Base-by-base conservation (phyloP, 1,284 basidiomycete genomes). In the Apiotrichum akiyoshidainum region DNA sequence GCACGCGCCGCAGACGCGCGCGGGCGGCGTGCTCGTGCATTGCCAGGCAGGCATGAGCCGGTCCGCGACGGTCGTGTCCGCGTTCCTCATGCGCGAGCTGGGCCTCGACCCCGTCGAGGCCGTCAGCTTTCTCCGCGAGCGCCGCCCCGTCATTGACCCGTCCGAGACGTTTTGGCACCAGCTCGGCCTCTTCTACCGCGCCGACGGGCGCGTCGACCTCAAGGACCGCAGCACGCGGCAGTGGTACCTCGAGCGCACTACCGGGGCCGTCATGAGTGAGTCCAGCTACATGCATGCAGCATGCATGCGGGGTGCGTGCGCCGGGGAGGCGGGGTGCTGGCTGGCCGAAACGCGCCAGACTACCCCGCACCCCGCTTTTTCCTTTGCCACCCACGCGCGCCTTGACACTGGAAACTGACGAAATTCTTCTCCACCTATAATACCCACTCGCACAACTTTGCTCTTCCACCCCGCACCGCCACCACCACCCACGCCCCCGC, bases 41-140 rank as follows among this genome's bases (percentile, higher is more conserved):
- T 93, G 91, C 72, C 85, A 89, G 63, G 90, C 89, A 26, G 90
- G 90, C 26, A 83, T 91, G 77, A 91, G 89, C 68, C 83, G 91
- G 26, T 90, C 88, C 64, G 85, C 87, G 16, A 87, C 89, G 0
- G 86, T 93, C 52, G 85, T 87, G 8, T 86, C 89, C 2, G 91
- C 91, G 8, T 94, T 89, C 69, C 78, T 94, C 47, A 92, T 93
- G 89, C 84, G 87, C 67, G 82, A 83, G 14, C 79, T 82, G 58
- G 81, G 84, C 49, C 69, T 91, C n/a, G 84, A 86, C 58, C 81
- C 83, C 0, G 78, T 83, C n/a, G 78, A 81, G 19, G 90, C 91
- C 1, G 77, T 93, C 14, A 82, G 85, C 26, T 76, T 87, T 61
- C 85, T 93, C 55, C 81, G 80, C 54, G 79, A 83, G 58, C 83